Percentiles rank a stretch among this genome's conserved stretches.
Evolutionary conservation across 805 yeast species (phyloP).

Genomic region (Candida maris): DNA sequence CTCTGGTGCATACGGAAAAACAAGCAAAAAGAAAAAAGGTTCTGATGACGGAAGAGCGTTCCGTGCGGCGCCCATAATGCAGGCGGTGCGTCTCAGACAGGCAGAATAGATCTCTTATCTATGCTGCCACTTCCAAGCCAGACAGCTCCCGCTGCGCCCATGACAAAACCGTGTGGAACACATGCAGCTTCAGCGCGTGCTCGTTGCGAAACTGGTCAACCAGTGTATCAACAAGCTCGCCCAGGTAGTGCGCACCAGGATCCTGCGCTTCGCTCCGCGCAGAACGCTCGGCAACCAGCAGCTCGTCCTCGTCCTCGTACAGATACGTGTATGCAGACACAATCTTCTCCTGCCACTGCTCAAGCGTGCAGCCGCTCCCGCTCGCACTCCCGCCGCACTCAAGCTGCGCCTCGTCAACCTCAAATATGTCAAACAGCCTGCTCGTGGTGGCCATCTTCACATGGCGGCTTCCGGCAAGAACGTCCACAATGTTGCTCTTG

Average conservation of each 20-base stretch:
- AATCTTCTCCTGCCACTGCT: constrained; percentile 10
- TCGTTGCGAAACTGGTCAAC: constrained; percentile 10
- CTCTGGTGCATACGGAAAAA: no score
- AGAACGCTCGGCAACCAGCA: constrained; percentile 1
- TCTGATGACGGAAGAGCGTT: no score
- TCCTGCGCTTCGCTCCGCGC: background rate
- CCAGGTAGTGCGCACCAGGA: background rate
- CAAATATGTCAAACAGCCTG: constrained; percentile 15
- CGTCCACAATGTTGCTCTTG: constrained; percentile 8
- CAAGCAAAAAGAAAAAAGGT: no score
- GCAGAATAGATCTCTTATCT: no score
- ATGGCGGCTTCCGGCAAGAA: constrained; percentile 8
- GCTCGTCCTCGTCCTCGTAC: constrained; percentile 15
- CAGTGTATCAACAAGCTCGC: constrained; percentile 7
- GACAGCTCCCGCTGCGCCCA: constrained; percentile 8
- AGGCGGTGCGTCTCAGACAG: no score
- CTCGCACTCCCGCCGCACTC: background rate
- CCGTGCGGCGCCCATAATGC: no score
- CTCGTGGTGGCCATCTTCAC: constrained; percentile 11
- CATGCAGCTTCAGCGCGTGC: constrained; percentile 4
- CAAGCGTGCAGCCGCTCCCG: constrained; percentile 1
- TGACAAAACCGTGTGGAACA: constrained; percentile 4
- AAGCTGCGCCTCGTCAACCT: constrained; percentile 2
- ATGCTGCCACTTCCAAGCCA: background rate
- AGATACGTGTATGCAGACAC: constrained; percentile 13